Evolutionary conservation across 2,329 filamentous ascomycete genomes (phyloP).

Genomic region (Acephala macrosclerotiorum): DNA sequence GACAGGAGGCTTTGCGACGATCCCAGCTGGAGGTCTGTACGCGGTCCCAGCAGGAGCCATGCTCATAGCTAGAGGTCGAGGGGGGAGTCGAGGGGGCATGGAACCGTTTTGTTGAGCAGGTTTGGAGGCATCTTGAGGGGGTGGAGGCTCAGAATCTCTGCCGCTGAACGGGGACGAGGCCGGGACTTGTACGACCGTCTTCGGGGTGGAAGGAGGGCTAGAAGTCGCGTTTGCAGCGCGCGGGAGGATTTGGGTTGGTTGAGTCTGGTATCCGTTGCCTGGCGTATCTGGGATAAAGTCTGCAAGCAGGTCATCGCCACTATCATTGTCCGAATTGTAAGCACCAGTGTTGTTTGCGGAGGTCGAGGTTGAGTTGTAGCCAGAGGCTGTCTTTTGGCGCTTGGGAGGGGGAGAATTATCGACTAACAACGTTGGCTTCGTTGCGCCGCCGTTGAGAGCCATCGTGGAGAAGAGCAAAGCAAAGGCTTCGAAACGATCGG

Average conservation of each 20-base stretch:
- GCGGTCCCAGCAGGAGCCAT: slow-evolving; percentile 81
- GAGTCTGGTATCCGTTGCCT: slow-evolving; percentile 44
- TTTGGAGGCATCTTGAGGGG: neutral
- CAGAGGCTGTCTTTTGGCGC: slow-evolving; percentile 43
- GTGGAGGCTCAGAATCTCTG: slow-evolving; percentile 22
- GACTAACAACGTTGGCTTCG: slow-evolving; percentile 16
- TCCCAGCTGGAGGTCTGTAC: slow-evolving; percentile 61
- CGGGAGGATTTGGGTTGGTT: slow-evolving; percentile 48
- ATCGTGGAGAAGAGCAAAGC: slow-evolving; percentile 22
- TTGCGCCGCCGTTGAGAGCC: slow-evolving; percentile 29
- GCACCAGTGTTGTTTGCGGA: slow-evolving; percentile 34
- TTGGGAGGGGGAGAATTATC: slow-evolving; percentile 41
- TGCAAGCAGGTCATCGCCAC: slow-evolving; percentile 55
- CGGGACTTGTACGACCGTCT: slow-evolving; percentile 74
- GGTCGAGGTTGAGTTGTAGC: slow-evolving; percentile 41
- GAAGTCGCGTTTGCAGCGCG: slow-evolving; percentile 32
- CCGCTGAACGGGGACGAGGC: slow-evolving; percentile 76
- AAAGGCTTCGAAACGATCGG: neutral
- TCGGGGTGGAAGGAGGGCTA: slow-evolving; percentile 38
- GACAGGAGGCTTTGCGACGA: slow-evolving; percentile 48
- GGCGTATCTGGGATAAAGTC: slow-evolving; percentile 47
- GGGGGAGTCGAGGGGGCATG: slow-evolving; percentile 4
- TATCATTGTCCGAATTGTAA: slow-evolving; percentile 51
- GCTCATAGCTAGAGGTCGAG: slow-evolving; percentile 55
- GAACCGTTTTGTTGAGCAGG: neutral